Conservation (phyloP, 805 yeast genomes). For the Cyberlindnera subsufficiens region DNA sequence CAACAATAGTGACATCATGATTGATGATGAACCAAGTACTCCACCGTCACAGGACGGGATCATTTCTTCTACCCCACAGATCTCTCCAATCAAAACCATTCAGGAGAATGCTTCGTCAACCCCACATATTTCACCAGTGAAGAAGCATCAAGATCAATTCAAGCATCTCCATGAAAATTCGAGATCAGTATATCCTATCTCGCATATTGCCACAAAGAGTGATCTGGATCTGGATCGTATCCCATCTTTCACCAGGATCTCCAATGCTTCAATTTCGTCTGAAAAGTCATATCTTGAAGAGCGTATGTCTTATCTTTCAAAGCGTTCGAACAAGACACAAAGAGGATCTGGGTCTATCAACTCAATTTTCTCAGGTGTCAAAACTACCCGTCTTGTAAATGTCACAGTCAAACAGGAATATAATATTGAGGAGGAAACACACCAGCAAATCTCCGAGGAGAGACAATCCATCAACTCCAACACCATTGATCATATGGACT, state of each 20-base stretch:
- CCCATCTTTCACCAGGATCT: slow-evolving; percentile 20
- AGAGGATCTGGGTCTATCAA: slow-evolving; percentile 11
- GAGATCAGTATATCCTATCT: background rate
- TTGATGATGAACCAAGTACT: slow-evolving; percentile 20
- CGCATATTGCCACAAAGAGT: background rate
- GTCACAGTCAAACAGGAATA: slow-evolving; percentile 7
- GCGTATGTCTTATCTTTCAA: slow-evolving; percentile 19
- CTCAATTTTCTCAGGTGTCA: slow-evolving; percentile 19
- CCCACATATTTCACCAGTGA: background rate
- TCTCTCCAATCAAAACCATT: slow-evolving; percentile 23
- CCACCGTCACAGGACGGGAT: slow-evolving; percentile 19
- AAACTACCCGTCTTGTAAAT: slow-evolving; percentile 11
- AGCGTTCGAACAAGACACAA: slow-evolving; percentile 15
- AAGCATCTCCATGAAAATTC: too few species aligned
- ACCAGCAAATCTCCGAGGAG: slow-evolving; percentile 2
- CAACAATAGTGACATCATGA: slow-evolving; percentile 7
- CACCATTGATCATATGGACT: background rate
- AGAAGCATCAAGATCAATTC: background rate
- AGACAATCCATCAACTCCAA: background rate
- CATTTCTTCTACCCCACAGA: slow-evolving; percentile 23
- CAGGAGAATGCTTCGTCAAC: slow-evolving; percentile 5
- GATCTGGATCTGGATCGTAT: slow-evolving; percentile 15
- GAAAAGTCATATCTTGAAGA: slow-evolving; percentile 1
- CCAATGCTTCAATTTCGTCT: slow-evolving; percentile 13
- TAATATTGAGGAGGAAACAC: slow-evolving; percentile 1